A percentile compares a stretch with the other conserved stretches of the same genome.
These are phyloP conservation scores for Sugiyamaella paludigena DNA, from an alignment of 1,139 yeast species.

Conservation along the genomic window DNA sequence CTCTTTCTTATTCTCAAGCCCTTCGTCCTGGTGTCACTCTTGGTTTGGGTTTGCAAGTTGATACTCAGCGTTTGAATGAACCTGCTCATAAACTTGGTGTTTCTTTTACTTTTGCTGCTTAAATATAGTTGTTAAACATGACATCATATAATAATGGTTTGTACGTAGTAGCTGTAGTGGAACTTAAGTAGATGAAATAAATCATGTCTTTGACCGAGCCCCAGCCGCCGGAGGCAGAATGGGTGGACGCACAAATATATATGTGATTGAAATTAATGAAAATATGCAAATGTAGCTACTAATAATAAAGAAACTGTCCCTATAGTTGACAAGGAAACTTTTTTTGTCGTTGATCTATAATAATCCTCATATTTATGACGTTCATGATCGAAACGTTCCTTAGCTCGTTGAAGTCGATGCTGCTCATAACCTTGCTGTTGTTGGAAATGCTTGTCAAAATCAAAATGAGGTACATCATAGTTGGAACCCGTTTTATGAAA, in stretches of 20 bases:
- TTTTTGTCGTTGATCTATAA: neutral
- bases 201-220: neutral
- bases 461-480: slow-evolving; percentile 75
- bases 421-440: slow-evolving; percentile 65
- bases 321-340: slow-evolving; percentile 1
- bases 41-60: slow-evolving; percentile 97
- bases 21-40: slow-evolving; percentile 96
- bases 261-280: slow-evolving; percentile 4
- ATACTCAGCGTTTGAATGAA: slow-evolving; percentile 92
- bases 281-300: neutral
- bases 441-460: slow-evolving; percentile 59
- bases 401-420: slow-evolving; percentile 25
- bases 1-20: slow-evolving; percentile 90
- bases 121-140: slow-evolving; percentile 27
- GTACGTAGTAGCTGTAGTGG: slow-evolving; percentile 1
- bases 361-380: neutral
- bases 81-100: slow-evolving; percentile 98
- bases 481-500: slow-evolving; percentile 41
- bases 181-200: neutral
- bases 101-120: slow-evolving; percentile 89
- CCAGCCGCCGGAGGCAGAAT: slow-evolving; percentile 2
- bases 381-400: slow-evolving; percentile 9
- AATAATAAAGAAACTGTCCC: slow-evolving; percentile 3
- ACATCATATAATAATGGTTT: neutral
- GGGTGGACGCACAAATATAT: neutral